Evolutionary conservation across 192 early-diverging fungal genomes (phyloP).

Genomic region (Powellomyces hirtus): DNA sequence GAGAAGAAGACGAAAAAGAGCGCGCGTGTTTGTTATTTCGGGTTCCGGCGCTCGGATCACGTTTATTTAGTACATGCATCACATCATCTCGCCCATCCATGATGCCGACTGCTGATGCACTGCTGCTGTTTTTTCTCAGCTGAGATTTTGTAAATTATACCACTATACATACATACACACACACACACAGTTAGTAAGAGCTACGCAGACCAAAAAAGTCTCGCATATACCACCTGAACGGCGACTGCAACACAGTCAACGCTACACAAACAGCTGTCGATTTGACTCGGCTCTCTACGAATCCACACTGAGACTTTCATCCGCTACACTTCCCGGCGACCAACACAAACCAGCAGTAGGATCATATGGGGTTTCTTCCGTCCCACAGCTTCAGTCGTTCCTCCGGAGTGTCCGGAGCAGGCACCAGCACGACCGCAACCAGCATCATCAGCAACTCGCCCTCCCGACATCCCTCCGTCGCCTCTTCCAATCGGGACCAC

Average conservation of each 20-base stretch:
- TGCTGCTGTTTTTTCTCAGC: not conserved
- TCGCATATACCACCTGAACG: no score
- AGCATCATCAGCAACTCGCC: not conserved
- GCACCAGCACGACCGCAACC: no score
- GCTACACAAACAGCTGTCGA: not conserved
- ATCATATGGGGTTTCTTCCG: no score
- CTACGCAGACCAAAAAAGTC: no score
- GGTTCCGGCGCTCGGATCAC: not conserved
- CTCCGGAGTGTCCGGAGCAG: not conserved
- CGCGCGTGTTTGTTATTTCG: no score
- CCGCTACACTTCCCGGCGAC: not conserved
- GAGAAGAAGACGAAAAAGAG: not conserved
- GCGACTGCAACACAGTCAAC: no score
- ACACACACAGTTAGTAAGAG: no score
- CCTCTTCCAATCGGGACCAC: not conserved
- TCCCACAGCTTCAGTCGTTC: no score
- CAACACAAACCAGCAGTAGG: not conserved
- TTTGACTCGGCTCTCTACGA: not conserved
- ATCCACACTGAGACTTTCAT: not conserved
- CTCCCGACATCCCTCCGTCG: constrained; percentile 10
- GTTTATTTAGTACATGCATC: not conserved
- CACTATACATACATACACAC: not conserved
- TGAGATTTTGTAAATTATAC: not conserved
- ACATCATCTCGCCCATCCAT: not conserved
- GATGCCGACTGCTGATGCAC: not conserved